Evolutionary conservation across 768 basidiomycete genomes (phyloP), one percentile per base, ranked within the genome.

Genomic region (Leccinum sublutescens): DNA sequence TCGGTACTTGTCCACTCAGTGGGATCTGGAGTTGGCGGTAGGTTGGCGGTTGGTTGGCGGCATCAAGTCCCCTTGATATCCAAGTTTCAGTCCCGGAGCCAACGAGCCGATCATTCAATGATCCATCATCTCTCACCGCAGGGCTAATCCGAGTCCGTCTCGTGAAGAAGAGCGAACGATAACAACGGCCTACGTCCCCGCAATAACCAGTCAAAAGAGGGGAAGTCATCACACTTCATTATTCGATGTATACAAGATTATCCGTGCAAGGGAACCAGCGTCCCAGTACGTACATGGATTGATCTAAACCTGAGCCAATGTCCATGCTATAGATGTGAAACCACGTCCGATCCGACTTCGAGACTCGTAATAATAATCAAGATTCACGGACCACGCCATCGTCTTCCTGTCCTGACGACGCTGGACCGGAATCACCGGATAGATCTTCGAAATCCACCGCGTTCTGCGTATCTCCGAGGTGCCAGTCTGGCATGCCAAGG

Each of bases 381-480:
- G 47, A 2, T 15, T 45, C 59, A 12, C 19, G 50, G 29, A 4
- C 51, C 31, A 19, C 27, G 2, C 3, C 40, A 11, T n/a, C 15
- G 19, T 55, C 55, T 34, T 50, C 55, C 48, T 31, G 33, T 23
- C 15, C 36, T n/a, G 25, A 10, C 5, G 58, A 50, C 17, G 19
- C 21, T 36, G 61, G 65, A 34, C 69, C 64, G 33, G 33, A 34
- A 0, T 34, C 12, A 5, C 33, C 12, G 2, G 64, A 62, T n/a
- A 71, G 43, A 57, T 71, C 64, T 25, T 57, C 52, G 9, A 55
- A 51, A 29, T 90, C 87, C 15, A 87, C 80, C 0, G 88, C 86
- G 68, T 90, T 91, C 72, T 91, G 89, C 45, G 74, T 76, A 64
- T 88, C 83, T 15, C 85, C 84, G 53, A 93, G 83, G 60, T 82